Conservation (phyloP, 257 asterid species). For the Datura wrightii region DNA sequence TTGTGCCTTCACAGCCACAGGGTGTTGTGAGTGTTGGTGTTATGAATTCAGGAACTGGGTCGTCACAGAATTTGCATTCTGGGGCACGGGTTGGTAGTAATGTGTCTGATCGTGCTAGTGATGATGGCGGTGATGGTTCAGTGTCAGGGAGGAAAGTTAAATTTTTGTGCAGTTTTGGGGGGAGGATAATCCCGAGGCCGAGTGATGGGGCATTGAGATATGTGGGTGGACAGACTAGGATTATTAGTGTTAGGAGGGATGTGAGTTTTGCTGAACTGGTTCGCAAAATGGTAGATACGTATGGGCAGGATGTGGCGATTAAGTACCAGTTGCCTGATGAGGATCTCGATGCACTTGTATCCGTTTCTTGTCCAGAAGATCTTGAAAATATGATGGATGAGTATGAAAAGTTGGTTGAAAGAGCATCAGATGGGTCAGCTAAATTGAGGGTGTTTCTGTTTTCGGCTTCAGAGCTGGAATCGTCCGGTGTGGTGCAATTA, state of each 20-base stretch:
- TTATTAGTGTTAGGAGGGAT: conserved; percentile 73
- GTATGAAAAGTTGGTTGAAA: conserved; percentile 77
- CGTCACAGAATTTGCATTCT: conserved; percentile 37
- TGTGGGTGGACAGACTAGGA: conserved; percentile 97
- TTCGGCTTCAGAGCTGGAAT: conserved; percentile 77
- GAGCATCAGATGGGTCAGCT: conserved; percentile 80
- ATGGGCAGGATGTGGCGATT: conserved; percentile 64
- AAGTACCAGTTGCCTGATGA: conserved; percentile 98
- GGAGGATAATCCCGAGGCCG: conserved; percentile 88
- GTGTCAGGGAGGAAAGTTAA: conserved; percentile 75
- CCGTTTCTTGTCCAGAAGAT: conserved; percentile 93
- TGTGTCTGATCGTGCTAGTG: conserved; percentile 70
- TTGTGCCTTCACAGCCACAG: conserved; percentile 50
- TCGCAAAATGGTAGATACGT: conserved; percentile 67
- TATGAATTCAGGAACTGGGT: conserved; percentile 51
- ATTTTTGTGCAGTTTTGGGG: conserved; percentile 94
- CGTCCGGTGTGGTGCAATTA: conserved; percentile 47
- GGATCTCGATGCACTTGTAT: conserved; percentile 93
- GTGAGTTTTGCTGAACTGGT: conserved; percentile 62
- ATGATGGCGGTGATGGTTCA: conserved; percentile 75
- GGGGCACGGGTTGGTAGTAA: conserved; percentile 45
- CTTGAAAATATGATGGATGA: conserved; percentile 99
- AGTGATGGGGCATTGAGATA: conserved; percentile 89
- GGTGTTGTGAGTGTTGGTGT: conserved; percentile 44
- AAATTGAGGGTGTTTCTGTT: conserved; percentile 89